Base-by-base conservation (phyloP, 306 rosid species). In the Rubus idaeus region DNA sequence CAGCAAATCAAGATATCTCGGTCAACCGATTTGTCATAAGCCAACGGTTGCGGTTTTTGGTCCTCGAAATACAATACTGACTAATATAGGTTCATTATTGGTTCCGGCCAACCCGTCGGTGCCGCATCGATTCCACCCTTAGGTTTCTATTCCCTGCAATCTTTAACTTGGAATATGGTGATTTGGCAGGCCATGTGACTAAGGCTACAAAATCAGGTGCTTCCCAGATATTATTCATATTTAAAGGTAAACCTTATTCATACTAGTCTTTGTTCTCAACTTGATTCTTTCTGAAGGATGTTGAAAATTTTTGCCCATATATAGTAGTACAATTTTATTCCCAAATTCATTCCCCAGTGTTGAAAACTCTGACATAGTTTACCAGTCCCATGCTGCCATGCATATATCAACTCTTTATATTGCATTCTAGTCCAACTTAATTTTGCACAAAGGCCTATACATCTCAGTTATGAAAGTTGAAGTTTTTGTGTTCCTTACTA, bases 161-260 rank as follows among this genome's bases (percentile, higher is more conserved):
- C 67, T 62, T 62, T 62, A 62, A 35, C n/a, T 62, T 26, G 42
- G 67, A 30, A 30, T 30, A 62, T 62, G 44, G n/a, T 62, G 67
- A 62, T 30, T 35, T 61, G 67, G 20, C 67, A 20, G n/a, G 67
- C 67, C 44, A 61, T 30, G 67, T 61, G 41, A 61, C 44, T 26
- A 13, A 57, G 63, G 63, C 63, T 57, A 20, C 35, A 57, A 62
- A 62, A 13, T 62, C 67, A 62, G n/a, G 35, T 62, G 67, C 67
- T 23, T 35, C 10, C 12, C 10, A 12, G 3, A 13, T 35, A 9
- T 9, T 11, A 7, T 7, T 45, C 49, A 9, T 8, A 62, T 9
- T n/a, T 62, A 13, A 62, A 14, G 20, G 10, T 35, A 7, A 9
- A 56, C 40, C 40, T 58, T 23, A 23, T 21, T 21, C 64, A 56